Percentiles rank a stretch among this genome's conserved stretches.
Conservation (phyloP, 1,139 yeast species). For the Pichia inconspicua region DNA sequence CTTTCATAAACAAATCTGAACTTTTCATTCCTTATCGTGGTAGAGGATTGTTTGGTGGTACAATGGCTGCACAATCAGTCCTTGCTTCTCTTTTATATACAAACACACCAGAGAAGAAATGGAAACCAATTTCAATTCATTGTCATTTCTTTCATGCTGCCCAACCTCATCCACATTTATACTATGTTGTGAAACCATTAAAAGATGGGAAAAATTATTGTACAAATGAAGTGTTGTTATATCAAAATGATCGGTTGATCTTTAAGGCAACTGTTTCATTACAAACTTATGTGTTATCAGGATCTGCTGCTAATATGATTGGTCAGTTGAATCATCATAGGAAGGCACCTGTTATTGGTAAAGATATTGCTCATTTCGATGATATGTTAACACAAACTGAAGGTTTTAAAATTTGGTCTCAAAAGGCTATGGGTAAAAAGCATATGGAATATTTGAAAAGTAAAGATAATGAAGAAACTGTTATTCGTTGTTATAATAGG, state of each 20-base stretch:
- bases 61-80: conserved; percentile 64
- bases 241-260: conserved; percentile 43
- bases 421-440: conserved; percentile 15
- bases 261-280: conserved; percentile 51
- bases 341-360: conserved; percentile 23
- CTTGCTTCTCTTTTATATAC: conserved; percentile 45
- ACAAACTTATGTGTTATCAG: conserved; percentile 26
- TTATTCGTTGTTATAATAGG: conserved; percentile 24
- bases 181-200: conserved; percentile 50
- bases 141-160: conserved; percentile 49
- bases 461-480: conserved; percentile 14
- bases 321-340: conserved; percentile 27
- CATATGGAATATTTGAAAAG: conserved; percentile 19
- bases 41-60: conserved; percentile 75
- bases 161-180: conserved; percentile 38
- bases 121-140: conserved; percentile 44
- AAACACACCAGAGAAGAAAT: conserved; percentile 35
- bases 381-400: conserved; percentile 27
- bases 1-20: conserved; percentile 21
- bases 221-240: conserved; percentile 51
- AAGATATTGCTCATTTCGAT: conserved; percentile 27
- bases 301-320: conserved; percentile 26
- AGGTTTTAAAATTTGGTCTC: conserved; percentile 25
- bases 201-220: conserved; percentile 57
- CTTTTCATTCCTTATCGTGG: conserved; percentile 45